Evolutionary conservation across 371 early-diverging fungal genomes (phyloP).

Genomic region (Mortierella sp.): DNA sequence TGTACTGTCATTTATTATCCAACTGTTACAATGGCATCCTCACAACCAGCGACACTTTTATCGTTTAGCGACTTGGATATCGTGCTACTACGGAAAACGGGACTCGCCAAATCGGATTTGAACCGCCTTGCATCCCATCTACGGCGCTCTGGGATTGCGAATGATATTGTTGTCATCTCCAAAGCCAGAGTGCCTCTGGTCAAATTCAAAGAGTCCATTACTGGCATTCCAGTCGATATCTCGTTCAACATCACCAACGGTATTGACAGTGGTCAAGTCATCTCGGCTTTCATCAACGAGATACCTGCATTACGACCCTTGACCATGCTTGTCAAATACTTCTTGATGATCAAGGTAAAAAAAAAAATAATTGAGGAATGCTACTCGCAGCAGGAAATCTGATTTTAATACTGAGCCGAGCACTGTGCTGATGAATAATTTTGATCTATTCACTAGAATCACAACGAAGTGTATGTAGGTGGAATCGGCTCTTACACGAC

Average conservation of each 20-base stretch:
- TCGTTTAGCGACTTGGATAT: slow-evolving; percentile 41
- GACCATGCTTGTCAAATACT: slow-evolving; percentile 45
- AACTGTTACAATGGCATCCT: too few species aligned
- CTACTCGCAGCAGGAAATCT: neutral
- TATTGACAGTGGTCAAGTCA: slow-evolving; percentile 19
- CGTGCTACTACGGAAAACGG: slow-evolving; percentile 18
- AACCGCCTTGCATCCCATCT: slow-evolving; percentile 36
- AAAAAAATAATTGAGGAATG: slow-evolving; percentile 48
- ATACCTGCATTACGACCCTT: slow-evolving; percentile 32
- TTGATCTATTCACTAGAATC: neutral
- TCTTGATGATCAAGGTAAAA: slow-evolving; percentile 28
- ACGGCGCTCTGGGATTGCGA: slow-evolving; percentile 14
- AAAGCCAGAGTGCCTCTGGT: slow-evolving; percentile 90
- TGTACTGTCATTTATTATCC: too few species aligned
- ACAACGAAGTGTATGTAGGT: slow-evolving; percentile 90
- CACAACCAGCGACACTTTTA: too few species aligned
- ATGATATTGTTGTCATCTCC: slow-evolving; percentile 51
- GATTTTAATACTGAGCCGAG: too few species aligned
- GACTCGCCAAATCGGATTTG: slow-evolving; percentile 22
- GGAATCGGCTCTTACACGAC: slow-evolving; percentile 96
- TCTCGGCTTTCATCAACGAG: slow-evolving; percentile 24
- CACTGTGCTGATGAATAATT: too few species aligned
- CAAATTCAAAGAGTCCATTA: slow-evolving; percentile 65
- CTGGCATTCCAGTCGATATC: slow-evolving; percentile 31
- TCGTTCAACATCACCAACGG: slow-evolving; percentile 48